These are phyloP conservation scores for Wickerhamomyces strasburgensis DNA, from an alignment of 805 yeast genomes.

Conservation along the genomic window DNA sequence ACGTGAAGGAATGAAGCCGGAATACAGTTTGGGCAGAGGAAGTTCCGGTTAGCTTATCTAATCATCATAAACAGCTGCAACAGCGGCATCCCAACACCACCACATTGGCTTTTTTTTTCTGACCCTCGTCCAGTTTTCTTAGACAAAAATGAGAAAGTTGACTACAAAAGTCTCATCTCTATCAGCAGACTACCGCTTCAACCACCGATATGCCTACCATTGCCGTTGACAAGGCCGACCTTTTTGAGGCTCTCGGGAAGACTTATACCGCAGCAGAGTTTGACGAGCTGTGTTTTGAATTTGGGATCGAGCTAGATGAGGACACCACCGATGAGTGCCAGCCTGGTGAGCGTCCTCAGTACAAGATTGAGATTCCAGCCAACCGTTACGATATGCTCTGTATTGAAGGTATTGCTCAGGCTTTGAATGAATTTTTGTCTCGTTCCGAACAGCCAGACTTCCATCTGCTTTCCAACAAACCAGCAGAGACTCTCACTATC, in stretches of 20 bases:
- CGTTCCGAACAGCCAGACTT: slow-evolving; percentile 59
- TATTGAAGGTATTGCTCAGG: slow-evolving; percentile 96
- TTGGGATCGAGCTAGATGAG: slow-evolving; percentile 96
- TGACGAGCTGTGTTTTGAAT: slow-evolving; percentile 95
- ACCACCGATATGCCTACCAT: slow-evolving; percentile 91
- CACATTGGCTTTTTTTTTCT: too few relatives aligned
- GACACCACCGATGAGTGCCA: slow-evolving; percentile 79
- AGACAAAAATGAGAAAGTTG: not conserved
- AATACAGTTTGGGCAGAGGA: too few relatives aligned
- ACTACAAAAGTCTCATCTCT: too few relatives aligned
- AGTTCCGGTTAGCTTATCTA: too few relatives aligned
- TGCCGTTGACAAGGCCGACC: slow-evolving; percentile 90
- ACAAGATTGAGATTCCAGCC: slow-evolving; percentile 96
- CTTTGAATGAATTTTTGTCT: slow-evolving; percentile 86
- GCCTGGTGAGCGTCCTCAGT: slow-evolving; percentile 89
- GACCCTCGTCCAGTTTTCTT: too few relatives aligned
- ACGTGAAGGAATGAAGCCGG: too few relatives aligned
- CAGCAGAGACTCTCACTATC: slow-evolving; percentile 61
- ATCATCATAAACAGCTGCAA: too few relatives aligned
- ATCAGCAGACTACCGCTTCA: not conserved
- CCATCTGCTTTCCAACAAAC: slow-evolving; percentile 55
- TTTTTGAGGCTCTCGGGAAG: slow-evolving; percentile 72
- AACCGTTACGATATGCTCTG: slow-evolving; percentile 98
- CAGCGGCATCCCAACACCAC: too few relatives aligned
- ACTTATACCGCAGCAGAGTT: slow-evolving; percentile 80